Evolutionary conservation across 352 stramenopile species (phyloP), one percentile per base, ranked within the genome.

Genomic region (Phytopythium aichiense): DNA sequence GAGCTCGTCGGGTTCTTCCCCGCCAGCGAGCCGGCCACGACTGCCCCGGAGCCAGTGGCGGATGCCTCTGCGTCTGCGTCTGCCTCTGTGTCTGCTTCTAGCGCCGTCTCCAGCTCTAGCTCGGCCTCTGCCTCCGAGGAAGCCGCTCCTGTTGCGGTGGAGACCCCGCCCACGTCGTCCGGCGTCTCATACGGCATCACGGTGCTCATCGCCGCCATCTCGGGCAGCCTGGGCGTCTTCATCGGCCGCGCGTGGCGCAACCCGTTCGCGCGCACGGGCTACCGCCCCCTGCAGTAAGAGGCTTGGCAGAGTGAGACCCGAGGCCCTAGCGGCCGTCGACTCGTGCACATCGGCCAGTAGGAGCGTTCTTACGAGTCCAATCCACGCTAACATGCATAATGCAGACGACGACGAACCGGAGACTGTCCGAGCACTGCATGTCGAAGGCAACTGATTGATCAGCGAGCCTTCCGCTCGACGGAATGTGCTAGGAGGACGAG

Each of bases 1-100:
- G 54, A 92, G 51, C 60, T 81, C 35, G 84, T 95, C 15, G 86
- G 86, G 0, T 95, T 89, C 58, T 95, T 92, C 40, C 66, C 77
- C 58, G 54, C 52, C n/a, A 58, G n/a, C 52, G 52, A 53, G 46
- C 35, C 33, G 33, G 38, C 52, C 11, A 66, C 42, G 40, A 50
- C 22, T 63, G 56, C 22, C 48, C 63, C 4, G 42, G 56, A 56
- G 9, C 35, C 56, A 2, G 56, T 38, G 20, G 55, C 67, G 1
- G 25, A 61, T 60, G 37, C 59, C 12, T 23, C 61, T 6, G 55
- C n/a, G 3, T 31, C 28, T 31, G 28, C 28, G 0, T 31, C 28
- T 42, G 55, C 23, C 12, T 37, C 49, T n/a, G n/a, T n/a, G n/a
- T n/a, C n/a, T 1, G 64, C 61, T 1, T 45, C 59, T 11, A 54